Base-by-base conservation (phyloP, 148 eudicot genomes). In the Oxyria digyna region DNA sequence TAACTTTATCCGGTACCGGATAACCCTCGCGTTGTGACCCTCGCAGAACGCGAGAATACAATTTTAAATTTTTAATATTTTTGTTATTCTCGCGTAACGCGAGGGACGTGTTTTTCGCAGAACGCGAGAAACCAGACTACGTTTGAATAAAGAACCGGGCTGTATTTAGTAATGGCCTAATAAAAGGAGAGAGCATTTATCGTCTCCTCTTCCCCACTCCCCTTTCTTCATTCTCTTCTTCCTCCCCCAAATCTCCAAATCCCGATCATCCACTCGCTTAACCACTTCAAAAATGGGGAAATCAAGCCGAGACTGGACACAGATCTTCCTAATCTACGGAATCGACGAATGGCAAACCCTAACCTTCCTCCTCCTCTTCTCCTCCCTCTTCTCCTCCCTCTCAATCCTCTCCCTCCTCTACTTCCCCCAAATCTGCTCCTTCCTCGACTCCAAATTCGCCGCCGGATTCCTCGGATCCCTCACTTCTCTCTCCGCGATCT, bases 311-410 rank as follows among this genome's bases (percentile, higher is more conserved):
- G 98, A 92, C 23, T 92, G 98, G 98, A 78, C 87, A 0, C 98
- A 89, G 86, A 89, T 92, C 91, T 92, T 87, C 69, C 78, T 89
- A 32, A 92, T 92, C 38, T 92, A 92, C 74, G 96, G 96, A 21
- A 85, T 92, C 72, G 96, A 89, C n/a, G 91, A 87, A 32, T 86
- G 87, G 84, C 91, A 85, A 17, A 92, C 94, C 0, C 85, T 88
- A 0, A 12, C 82, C 0, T 92, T 92, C 57, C 84, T 92, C 37
- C 74, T 89, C 17, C 69, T 85, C 46, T 80, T 87, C 66, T 89
- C 63, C 43, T 10, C 55, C 10, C 40, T 65, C 23, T 54, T 71
- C 63, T 72, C 41, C 12, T 62, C 41, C 27, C 62, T 92, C 10
- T 86, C 96, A 0, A n/a, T 81, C 0, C n/a, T 87, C 8, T 76